Base-by-base conservation (phyloP, 192 early-diverging fungal species). In the Backusella luteola region DNA sequence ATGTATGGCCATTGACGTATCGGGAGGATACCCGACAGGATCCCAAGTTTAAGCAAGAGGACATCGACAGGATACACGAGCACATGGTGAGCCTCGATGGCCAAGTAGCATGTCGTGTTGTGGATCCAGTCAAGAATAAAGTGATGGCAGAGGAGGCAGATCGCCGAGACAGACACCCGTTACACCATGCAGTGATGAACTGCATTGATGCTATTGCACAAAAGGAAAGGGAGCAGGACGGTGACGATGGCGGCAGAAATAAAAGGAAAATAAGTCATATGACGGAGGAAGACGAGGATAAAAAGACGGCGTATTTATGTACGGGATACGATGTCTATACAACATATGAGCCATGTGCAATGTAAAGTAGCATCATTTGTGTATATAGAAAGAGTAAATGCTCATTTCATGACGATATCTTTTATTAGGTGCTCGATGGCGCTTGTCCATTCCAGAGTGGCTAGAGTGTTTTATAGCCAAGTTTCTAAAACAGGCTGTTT, bases 371-470 rank as follows among this genome's bases (percentile, higher is more conserved):
- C 34, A 35, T 12, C 19, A 52, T 34, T 14, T 23, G n/a, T 8
- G 5, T 12, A 19, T 0, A 2, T 15, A 29, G 0, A 41, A 3
- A 19, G 23, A 52, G 17, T 17, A 19, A 46, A 32, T 70, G 23
- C 0, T 32, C 32, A 56, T 67, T 35, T 84, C 39, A 49, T 76
- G 6, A 72, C 9, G 63, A 34, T 67, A 71, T 59, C 44, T 73
- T 76, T 74, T 73, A 32, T 21, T 73, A 91, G 90, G 90, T 98
- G 96, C 44, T 85, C 92, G 0, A 98, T 98, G 96, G 95, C 93
- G 1, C 78, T 98, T 36, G 90, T 98, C n/a, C 96, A 98, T 81
- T 98, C 96, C 19, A 89, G 96, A 6, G 89, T 98, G 52, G 88
- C 90, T 6, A 86, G 96, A 6, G 91, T 98, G n/a, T 98, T 97